Evolutionary conservation across 108 stramenopile genomes (phyloP).

Genomic region (Aurantiochytrium sp.): DNA sequence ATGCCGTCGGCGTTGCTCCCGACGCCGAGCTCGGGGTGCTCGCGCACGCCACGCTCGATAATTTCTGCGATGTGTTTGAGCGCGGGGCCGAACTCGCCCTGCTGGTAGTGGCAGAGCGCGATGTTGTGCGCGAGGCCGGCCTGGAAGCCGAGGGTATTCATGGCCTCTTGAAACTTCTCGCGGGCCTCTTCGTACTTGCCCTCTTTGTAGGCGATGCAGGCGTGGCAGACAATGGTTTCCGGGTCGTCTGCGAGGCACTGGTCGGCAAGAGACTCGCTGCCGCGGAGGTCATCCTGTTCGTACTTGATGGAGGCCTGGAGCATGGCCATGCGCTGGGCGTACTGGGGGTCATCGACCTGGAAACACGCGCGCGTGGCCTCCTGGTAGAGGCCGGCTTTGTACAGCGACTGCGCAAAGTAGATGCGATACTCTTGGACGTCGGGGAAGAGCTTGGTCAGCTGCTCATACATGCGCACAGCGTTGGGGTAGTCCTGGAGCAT

Average conservation of each 20-base stretch:
- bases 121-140: conserved; percentile 75
- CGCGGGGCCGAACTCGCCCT: conserved; percentile 55
- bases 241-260: conserved; percentile 68
- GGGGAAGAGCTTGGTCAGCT: conserved; percentile 66
- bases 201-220: conserved; percentile 70
- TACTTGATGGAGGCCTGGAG: conserved; percentile 69
- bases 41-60: conserved; percentile 63
- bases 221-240: conserved; percentile 65
- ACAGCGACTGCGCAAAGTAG: conserved; percentile 73
- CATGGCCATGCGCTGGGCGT: conserved; percentile 60
- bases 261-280: conserved; percentile 58
- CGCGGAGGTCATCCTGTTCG: conserved; percentile 69
- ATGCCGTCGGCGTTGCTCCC: conserved; percentile 59
- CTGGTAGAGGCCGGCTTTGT: conserved; percentile 59
- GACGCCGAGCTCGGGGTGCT: conserved; percentile 67
- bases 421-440: conserved; percentile 69
- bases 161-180: conserved; percentile 64
- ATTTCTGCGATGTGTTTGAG: conserved; percentile 62
- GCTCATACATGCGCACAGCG: conserved; percentile 67
- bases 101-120: conserved; percentile 70
- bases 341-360: conserved; percentile 44
- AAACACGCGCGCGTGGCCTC: conserved; percentile 58
- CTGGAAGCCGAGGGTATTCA: conserved; percentile 64
- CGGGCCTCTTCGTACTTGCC: conserved; percentile 63
- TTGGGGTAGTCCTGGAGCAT: conserved; percentile 57